Evolutionary conservation across 2,329 filamentous ascomycete species (phyloP).

Genomic region (Talaromyces atroroseus): DNA sequence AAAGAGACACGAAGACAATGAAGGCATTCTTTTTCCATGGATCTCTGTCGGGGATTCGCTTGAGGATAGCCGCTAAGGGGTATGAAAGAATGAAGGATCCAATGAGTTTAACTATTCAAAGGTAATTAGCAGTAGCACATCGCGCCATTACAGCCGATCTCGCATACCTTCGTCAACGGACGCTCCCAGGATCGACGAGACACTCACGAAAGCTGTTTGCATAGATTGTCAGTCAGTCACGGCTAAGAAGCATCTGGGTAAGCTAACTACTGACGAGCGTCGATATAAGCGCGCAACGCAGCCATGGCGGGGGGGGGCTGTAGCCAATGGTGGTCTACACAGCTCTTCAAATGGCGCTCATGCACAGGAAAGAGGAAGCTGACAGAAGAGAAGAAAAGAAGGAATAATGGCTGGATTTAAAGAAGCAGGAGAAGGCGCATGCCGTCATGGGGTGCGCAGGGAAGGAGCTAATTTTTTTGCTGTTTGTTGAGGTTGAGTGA

Average conservation of each 20-base stretch:
- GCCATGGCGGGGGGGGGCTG: slow-evolving; percentile 10
- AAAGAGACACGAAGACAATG: slow-evolving; percentile 71
- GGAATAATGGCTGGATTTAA: neutral
- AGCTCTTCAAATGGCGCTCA: neutral
- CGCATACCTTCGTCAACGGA: slow-evolving; percentile 58
- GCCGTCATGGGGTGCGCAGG: slow-evolving; percentile 14
- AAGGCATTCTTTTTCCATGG: slow-evolving; percentile 85
- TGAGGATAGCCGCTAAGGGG: slow-evolving; percentile 79
- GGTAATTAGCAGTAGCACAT: slow-evolving; percentile 1
- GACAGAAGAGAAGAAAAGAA: neutral
- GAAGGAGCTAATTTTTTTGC: neutral
- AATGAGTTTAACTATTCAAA: slow-evolving; percentile 77
- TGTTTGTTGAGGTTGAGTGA: slow-evolving; percentile 13
- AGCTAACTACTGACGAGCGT: slow-evolving; percentile 9
- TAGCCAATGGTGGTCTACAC: neutral
- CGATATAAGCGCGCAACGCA: slow-evolving; percentile 13
- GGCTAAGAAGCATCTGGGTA: neutral
- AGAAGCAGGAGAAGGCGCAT: slow-evolving; percentile 3
- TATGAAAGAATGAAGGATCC: slow-evolving; percentile 88
- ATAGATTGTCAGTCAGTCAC: slow-evolving; percentile 1
- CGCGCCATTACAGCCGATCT: neutral
- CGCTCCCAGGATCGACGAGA: slow-evolving; percentile 53
- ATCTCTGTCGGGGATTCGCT: slow-evolving; percentile 78
- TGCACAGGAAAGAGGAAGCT: slow-evolving; percentile 2
- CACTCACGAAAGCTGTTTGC: slow-evolving; percentile 48